Percentiles rank a stretch among this genome's conserved stretches.
Evolutionary conservation across 495 filamentous ascomycete species (phyloP).

Genomic region (Xylaria palmicola): DNA sequence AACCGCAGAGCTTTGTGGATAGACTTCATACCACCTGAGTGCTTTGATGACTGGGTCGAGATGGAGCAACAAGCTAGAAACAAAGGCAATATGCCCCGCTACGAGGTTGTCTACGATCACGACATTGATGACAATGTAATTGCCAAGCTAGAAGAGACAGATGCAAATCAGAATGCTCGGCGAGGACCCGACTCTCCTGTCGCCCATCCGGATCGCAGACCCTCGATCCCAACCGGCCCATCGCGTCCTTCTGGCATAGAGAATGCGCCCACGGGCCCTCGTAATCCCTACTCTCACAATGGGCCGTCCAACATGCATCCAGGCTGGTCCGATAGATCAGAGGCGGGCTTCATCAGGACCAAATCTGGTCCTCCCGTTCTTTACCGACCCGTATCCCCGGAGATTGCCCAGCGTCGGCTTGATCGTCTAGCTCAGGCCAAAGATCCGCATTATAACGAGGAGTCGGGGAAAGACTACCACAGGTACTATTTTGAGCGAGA

Average conservation of each 20-base stretch:
- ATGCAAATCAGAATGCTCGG: conserved; percentile 19
- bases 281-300: conserved; percentile 20
- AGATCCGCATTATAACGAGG: conserved; percentile 45
- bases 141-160: conserved; percentile 50
- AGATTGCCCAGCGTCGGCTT: conserved; percentile 62
- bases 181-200: conserved; percentile 17
- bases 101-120: conserved; percentile 46
- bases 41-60: conserved; percentile 71
- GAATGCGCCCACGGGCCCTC: conserved; percentile 44
- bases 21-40: conserved; percentile 83
- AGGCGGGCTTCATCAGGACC: conserved; percentile 24
- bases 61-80: conserved; percentile 57
- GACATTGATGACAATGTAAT: conserved; percentile 54
- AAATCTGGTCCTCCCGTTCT: conserved; percentile 35
- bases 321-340: conserved; percentile 13
- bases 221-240: conserved; percentile 37
- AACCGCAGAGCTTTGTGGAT: conserved; percentile 82
- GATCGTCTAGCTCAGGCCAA: conserved; percentile 58
- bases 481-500: conserved; percentile 78
- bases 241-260: conserved; percentile 39
- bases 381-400: conserved; percentile 50
- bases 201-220: conserved; percentile 22
- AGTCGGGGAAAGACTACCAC: conserved; percentile 63
- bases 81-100: conserved; percentile 47
- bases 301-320: conserved; percentile 15